phyloP scores from a whole-genome alignment of 1,284 basidiomycete genomes.

The Erythrobasidium hasegawianum region DNA sequence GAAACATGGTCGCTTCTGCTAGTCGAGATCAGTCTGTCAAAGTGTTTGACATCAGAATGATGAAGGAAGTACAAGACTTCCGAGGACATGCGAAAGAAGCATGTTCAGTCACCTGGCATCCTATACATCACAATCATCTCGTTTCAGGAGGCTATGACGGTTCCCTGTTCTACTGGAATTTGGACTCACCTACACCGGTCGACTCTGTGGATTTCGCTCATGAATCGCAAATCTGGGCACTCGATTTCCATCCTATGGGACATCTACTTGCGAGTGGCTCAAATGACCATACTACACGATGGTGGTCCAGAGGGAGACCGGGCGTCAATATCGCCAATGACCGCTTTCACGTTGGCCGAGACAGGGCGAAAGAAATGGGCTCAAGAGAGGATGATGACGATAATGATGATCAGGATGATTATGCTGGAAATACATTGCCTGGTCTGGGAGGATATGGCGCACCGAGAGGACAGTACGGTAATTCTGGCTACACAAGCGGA shows the following conservation, averaged over 20 bases:
- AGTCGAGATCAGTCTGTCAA: constrained; percentile 90
- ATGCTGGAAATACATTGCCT: constrained; percentile 20
- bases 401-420: constrained; percentile 30
- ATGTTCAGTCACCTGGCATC: constrained; percentile 94
- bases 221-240: constrained; percentile 93
- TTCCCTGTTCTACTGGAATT: constrained; percentile 86
- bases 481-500: not conserved
- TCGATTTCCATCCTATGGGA: constrained; percentile 92
- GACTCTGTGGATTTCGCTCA: constrained; percentile 85
- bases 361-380: constrained; percentile 40
- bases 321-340: constrained; percentile 50
- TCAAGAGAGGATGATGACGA: constrained; percentile 37
- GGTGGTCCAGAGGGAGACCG: constrained; percentile 87
- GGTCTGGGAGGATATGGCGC: constrained; percentile 10
- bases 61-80: constrained; percentile 87
- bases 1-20: constrained; percentile 86
- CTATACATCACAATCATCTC: constrained; percentile 77
- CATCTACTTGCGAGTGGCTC: constrained; percentile 87
- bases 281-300: constrained; percentile 95
- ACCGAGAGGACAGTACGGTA: not conserved
- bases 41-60: constrained; percentile 95
- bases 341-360: constrained; percentile 44
- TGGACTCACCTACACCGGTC: constrained; percentile 59
- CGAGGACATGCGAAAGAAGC: constrained; percentile 97
- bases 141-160: constrained; percentile 93